Evolutionary conservation across 2,329 filamentous ascomycete species (phyloP), one percentile per base, ranked within the genome.

Genomic region (Didymella glomerata): DNA sequence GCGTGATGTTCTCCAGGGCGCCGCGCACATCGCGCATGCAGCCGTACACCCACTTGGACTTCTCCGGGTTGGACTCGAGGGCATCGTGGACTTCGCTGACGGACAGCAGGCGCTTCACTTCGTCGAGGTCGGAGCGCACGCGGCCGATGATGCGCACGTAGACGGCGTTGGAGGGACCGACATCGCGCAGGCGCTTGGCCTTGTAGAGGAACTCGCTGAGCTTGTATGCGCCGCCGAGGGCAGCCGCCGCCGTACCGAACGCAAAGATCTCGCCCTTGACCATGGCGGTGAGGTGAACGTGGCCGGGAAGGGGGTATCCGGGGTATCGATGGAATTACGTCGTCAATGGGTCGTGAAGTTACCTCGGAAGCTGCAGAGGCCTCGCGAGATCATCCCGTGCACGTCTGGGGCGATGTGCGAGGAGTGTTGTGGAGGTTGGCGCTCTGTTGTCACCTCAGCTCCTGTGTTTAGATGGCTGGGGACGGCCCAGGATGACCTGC

Each of bases 81-180:
- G 75, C 75, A 55, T 76, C 68, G 65, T 77, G 71, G 62, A 77
- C 70, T 54, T 76, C 73, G 57, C 68, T 70, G 58, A 77, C 71
- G 44, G 71, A 68, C 47, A 77, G 70, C 30, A 78, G 71, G 46
- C 76, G 75, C 55, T 70, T 64, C 32, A 76, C 73, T 66, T 78
- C 76, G 41, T 74, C 73, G 44, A 78, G 75, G 57, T 78, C 76
- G 61, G 69, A 57, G 40, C 67, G 70, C 13, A 77, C 74, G 60
- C 75, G 75, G 52, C 68, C 68, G 61, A 76, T 75, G 55, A 78
- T 66, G 70, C 75, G 75, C 56, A 76, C 70, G 62, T 76, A 78
- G 68, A 77, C 74, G 38, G 69, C 73, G 48, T 77, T 77, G 40
- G 76, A 64, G 34, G 71, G 73, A 22, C 70, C 72, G 51, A 78